Percentiles rank a stretch among this genome's conserved stretches.
Conservation (phyloP, 306 rosid genomes). For the Crotalaria pallida region DNA sequence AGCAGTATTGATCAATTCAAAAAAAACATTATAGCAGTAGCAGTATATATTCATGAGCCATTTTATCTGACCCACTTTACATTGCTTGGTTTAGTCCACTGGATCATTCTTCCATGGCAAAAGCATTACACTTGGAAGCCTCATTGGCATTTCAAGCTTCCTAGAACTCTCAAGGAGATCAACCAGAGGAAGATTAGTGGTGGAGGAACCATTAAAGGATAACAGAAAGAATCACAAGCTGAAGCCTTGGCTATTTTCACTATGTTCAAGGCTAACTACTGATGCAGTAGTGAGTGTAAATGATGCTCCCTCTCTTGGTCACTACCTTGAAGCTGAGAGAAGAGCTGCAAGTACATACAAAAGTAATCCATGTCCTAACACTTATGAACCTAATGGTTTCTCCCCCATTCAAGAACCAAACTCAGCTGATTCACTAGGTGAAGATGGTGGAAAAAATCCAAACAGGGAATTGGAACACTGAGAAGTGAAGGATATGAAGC, state of each 20-base stretch:
- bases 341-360: conserved; percentile 29
- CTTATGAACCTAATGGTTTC: conserved; percentile 26
- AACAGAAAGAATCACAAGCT: conserved; percentile 35
- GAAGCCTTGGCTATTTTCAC: conserved; percentile 59
- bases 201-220: conserved; percentile 31
- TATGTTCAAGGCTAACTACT: conserved; percentile 55
- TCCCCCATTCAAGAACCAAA: background rate
- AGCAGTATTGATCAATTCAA: too few species aligned
- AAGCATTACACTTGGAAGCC: conserved; percentile 61
- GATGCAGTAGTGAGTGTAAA: conserved; percentile 45
- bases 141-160: conserved; percentile 52
- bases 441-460: conserved; percentile 16
- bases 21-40: background rate
- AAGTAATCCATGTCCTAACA: conserved; percentile 25
- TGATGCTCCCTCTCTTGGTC: conserved; percentile 54
- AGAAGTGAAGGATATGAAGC: conserved; percentile 22
- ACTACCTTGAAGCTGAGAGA: conserved; percentile 71
- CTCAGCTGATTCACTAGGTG: conserved; percentile 12
- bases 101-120: conserved; percentile 59
- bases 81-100: conserved; percentile 37
- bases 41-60: background rate
- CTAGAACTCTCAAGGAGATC: conserved; percentile 54
- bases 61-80: background rate
- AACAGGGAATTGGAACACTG: conserved; percentile 19
- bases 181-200: conserved; percentile 36